A percentile compares a stretch with the other conserved stretches of the same genome.
These are phyloP conservation scores for Candida sojae DNA, from an alignment of 1,139 yeast species.

Conservation along the genomic window DNA sequence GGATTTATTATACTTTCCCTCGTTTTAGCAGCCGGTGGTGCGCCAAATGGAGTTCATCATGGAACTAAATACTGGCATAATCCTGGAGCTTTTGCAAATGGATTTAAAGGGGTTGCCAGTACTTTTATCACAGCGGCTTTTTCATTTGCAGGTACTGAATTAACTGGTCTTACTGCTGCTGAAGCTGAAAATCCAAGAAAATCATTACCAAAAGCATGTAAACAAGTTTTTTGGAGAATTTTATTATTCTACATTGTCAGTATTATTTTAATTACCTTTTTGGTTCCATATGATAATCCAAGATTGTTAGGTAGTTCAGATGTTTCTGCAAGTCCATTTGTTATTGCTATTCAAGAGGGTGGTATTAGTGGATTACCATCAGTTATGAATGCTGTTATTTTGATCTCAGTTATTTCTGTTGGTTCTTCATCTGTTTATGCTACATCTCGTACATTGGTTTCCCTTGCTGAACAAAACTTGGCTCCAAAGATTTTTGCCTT, in stretches of 20 bases:
- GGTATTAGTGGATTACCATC: slow-evolving; percentile 58
- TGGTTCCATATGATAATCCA: slow-evolving; percentile 35
- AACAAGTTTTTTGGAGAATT: slow-evolving; percentile 49
- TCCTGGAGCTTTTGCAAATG: slow-evolving; percentile 46
- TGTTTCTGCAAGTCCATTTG: slow-evolving; percentile 35
- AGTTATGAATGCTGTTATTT: slow-evolving; percentile 51
- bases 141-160: slow-evolving; percentile 43
- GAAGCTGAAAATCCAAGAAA: slow-evolving; percentile 41
- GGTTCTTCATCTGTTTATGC: slow-evolving; percentile 45
- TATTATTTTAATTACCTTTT: slow-evolving; percentile 37
- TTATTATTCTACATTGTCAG: slow-evolving; percentile 42
- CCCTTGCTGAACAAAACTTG: slow-evolving; percentile 34
- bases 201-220: slow-evolving; percentile 42
- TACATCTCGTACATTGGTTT: slow-evolving; percentile 32
- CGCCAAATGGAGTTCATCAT: slow-evolving; percentile 34
- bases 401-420: slow-evolving; percentile 50
- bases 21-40: slow-evolving; percentile 44
- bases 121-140: slow-evolving; percentile 48
- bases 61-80: slow-evolving; percentile 41
- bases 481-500: slow-evolving; percentile 36
- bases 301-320: slow-evolving; percentile 32
- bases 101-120: slow-evolving; percentile 44
- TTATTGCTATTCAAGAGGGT: slow-evolving; percentile 56
- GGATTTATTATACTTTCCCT: slow-evolving; percentile 44
- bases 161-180: slow-evolving; percentile 43